These are phyloP conservation scores for Aspergillus ibericus DNA, from an alignment of 2,329 filamentous ascomycete species.

Conservation along the genomic window DNA sequence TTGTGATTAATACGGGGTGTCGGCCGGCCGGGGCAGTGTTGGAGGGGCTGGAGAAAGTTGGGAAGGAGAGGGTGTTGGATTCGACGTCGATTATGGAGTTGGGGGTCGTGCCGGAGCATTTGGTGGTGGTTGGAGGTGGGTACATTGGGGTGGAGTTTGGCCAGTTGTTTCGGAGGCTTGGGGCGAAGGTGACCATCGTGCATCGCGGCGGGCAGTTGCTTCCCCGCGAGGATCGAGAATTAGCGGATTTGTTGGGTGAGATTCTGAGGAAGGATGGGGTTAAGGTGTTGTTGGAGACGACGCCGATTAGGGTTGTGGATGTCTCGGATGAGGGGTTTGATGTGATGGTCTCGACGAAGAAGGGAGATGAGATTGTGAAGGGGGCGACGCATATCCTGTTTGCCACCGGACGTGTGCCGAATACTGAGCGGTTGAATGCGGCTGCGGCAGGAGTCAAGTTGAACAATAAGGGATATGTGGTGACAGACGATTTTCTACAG, in stretches of 20 bases:
- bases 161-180: constrained; percentile 2
- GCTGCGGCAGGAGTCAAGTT: background rate
- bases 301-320: background rate
- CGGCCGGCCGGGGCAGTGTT: background rate
- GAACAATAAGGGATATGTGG: background rate
- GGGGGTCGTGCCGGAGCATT: background rate
- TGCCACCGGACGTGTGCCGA: background rate
- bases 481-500: background rate
- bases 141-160: constrained; percentile 8
- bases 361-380: background rate
- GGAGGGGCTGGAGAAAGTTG: background rate
- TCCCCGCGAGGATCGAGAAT: background rate
- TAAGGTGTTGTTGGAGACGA: background rate
- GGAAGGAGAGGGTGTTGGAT: background rate
- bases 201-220: background rate
- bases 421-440: background rate
- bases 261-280: background rate
- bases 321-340: background rate
- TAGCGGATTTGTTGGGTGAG: background rate
- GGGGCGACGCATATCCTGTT: constrained; percentile 1
- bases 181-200: background rate
- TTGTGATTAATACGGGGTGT: constrained; percentile 1
- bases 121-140: constrained; percentile 7
- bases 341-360: background rate
- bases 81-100: constrained; percentile 4